Conservation (phyloP, 2,329 filamentous ascomycete species). For the Pseudogymnoascus sp. region DNA sequence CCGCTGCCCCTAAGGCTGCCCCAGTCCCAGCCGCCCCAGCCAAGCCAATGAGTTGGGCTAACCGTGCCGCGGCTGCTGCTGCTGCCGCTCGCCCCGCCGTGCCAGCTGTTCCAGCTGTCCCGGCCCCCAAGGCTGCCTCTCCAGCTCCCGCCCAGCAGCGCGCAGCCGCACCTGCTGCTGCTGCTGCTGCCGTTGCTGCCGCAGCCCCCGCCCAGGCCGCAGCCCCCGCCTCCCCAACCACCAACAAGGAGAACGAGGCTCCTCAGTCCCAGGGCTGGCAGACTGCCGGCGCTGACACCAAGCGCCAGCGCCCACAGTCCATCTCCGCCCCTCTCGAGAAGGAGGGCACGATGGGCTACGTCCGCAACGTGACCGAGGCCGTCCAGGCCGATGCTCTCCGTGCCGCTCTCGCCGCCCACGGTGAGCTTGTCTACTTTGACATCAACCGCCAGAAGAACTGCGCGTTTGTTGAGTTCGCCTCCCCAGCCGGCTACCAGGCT, state of each 20-base stretch:
- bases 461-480: constrained; percentile 91
- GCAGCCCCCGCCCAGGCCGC: constrained; percentile 33
- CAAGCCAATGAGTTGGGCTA: constrained; percentile 71
- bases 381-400: constrained; percentile 68
- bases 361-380: constrained; percentile 92
- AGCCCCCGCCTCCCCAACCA: constrained; percentile 43
- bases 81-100: constrained; percentile 41
- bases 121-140: constrained; percentile 46
- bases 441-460: constrained; percentile 88
- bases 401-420: constrained; percentile 61
- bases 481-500: constrained; percentile 69
- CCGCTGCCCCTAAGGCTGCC: constrained; percentile 31
- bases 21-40: constrained; percentile 43
- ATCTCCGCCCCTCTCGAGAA: constrained; percentile 57
- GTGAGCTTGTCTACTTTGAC: constrained; percentile 65
- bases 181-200: constrained; percentile 29
- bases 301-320: constrained; percentile 70
- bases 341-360: constrained; percentile 75
- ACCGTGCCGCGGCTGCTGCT: constrained; percentile 53
- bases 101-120: constrained; percentile 39
- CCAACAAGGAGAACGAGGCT: constrained; percentile 28
- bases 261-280: constrained; percentile 56
- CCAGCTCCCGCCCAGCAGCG: constrained; percentile 44
- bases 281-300: constrained; percentile 67
- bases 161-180: constrained; percentile 39